Conservation (phyloP, 2,329 filamentous ascomycete genomes). For the Alternaria arbusti region DNA sequence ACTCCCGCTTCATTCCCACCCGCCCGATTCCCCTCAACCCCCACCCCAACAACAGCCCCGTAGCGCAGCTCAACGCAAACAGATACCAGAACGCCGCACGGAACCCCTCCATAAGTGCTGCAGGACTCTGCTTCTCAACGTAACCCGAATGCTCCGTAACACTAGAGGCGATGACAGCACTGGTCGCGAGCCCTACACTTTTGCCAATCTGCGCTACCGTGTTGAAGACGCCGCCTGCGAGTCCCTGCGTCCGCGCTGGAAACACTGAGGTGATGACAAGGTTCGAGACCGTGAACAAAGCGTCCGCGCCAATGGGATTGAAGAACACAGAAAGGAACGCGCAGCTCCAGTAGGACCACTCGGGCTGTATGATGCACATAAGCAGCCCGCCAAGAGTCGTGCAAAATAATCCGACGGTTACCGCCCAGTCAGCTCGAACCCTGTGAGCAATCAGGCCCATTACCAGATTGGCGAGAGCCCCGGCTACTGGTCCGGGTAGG, state of each 20-base stretch:
- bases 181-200: conserved; percentile 48
- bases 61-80: conserved; percentile 45
- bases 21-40: conserved; percentile 54
- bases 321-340: conserved; percentile 54
- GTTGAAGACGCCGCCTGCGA: conserved; percentile 56
- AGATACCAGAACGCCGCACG: conserved; percentile 53
- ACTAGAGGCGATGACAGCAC: conserved; percentile 46
- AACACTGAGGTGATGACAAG: conserved; percentile 53
- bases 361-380: conserved; percentile 46
- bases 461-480: conserved; percentile 51
- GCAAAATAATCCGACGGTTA: conserved; percentile 42
- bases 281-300: conserved; percentile 53
- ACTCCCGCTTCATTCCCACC: conserved; percentile 53
- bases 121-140: conserved; percentile 38
- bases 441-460: conserved; percentile 57
- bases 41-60: conserved; percentile 43
- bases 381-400: conserved; percentile 46
- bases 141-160: conserved; percentile 30
- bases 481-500: conserved; percentile 50
- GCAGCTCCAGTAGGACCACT: conserved; percentile 57
- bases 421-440: conserved; percentile 52
- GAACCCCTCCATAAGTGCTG: conserved; percentile 51
- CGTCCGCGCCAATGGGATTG: conserved; percentile 53
- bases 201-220: conserved; percentile 54
- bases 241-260: conserved; percentile 49